A percentile compares a stretch with the other conserved stretches of the same genome.
Conservation (phyloP, 768 basidiomycete genomes). For the Coprinopsis strossmayeri region DNA sequence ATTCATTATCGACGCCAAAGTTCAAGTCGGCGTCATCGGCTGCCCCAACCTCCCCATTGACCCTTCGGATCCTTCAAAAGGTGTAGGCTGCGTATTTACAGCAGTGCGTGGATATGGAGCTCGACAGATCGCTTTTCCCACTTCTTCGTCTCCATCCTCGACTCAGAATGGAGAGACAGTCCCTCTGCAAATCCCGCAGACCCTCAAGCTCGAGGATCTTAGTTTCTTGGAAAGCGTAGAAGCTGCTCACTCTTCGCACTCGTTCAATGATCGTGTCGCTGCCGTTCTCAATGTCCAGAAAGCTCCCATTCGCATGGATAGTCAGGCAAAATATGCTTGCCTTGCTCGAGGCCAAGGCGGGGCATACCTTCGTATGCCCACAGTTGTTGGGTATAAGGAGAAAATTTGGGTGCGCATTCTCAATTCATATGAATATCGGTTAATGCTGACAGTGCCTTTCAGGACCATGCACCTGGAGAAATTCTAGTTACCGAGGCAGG, state of each 20-base stretch:
- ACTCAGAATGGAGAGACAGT: conserved; percentile 10
- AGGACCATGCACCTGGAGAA: conserved; percentile 90
- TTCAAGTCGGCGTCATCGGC: conserved; percentile 81
- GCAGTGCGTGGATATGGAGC: conserved; percentile 86
- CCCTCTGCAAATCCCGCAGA: conserved; percentile 46
- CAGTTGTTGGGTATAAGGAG: conserved; percentile 72
- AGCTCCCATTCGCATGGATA: conserved; percentile 81
- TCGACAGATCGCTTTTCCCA: conserved; percentile 42
- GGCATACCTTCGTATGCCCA: conserved; percentile 76
- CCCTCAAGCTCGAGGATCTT: conserved; percentile 37
- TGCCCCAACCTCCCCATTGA: conserved; percentile 85
- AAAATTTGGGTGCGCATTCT: conserved; percentile 82
- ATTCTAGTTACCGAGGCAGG: conserved; percentile 87
- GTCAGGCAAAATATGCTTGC: conserved; percentile 91
- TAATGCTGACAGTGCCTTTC: no score
- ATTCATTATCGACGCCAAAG: conserved; percentile 69
- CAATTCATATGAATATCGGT: not conserved
- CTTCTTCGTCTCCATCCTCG: conserved; percentile 16
- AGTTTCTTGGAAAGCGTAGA: conserved; percentile 90
- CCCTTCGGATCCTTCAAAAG: conserved; percentile 42
- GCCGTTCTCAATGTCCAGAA: conserved; percentile 57
- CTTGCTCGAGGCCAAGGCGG: conserved; percentile 84
- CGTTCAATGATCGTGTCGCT: conserved; percentile 72
- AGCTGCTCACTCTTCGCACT: conserved; percentile 85
- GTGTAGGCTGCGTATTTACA: conserved; percentile 77